A percentile compares a stretch with the other conserved stretches of the same genome.
Conservation (phyloP, 345 rosid species). For the Pistacia integerrima region DNA sequence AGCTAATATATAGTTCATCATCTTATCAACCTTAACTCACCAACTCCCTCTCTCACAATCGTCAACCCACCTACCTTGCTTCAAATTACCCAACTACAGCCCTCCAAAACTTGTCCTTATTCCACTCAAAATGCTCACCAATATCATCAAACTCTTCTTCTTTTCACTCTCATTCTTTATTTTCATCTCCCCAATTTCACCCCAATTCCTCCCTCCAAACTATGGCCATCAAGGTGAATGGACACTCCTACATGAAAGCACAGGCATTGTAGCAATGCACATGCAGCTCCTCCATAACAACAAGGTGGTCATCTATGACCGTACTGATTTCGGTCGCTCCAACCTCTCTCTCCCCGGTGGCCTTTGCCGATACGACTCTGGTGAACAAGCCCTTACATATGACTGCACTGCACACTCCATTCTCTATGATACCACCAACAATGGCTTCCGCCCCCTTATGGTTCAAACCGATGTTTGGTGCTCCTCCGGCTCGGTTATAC, state of each 20-base stretch:
- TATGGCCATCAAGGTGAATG: constrained; percentile 40
- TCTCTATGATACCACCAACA: constrained; percentile 58
- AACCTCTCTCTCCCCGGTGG: constrained; percentile 62
- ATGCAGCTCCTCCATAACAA: constrained; percentile 79
- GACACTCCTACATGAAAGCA: constrained; percentile 56
- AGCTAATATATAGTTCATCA: background rate
- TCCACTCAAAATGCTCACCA: constrained; percentile 5
- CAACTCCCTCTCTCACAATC: constrained; percentile 15
- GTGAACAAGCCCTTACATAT: constrained; percentile 34
- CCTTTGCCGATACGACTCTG: constrained; percentile 45
- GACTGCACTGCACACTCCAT: constrained; percentile 91
- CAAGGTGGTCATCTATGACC: constrained; percentile 76
- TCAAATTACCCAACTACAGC: constrained; percentile 7
- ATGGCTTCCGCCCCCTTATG: constrained; percentile 59
- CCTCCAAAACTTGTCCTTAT: background rate
- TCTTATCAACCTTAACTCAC: background rate
- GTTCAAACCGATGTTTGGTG: constrained; percentile 84
- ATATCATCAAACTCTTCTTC: constrained; percentile 21
- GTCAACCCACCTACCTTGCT: background rate
- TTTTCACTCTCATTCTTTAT: constrained; percentile 23
- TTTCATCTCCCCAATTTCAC: background rate
- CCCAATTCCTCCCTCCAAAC: constrained; percentile 2
- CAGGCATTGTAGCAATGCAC: constrained; percentile 92
- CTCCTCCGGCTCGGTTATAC: constrained; percentile 73
- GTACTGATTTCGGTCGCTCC: constrained; percentile 79